Conservation (phyloP, 768 basidiomycete genomes). For the Cystofilobasidium capitatum region DNA sequence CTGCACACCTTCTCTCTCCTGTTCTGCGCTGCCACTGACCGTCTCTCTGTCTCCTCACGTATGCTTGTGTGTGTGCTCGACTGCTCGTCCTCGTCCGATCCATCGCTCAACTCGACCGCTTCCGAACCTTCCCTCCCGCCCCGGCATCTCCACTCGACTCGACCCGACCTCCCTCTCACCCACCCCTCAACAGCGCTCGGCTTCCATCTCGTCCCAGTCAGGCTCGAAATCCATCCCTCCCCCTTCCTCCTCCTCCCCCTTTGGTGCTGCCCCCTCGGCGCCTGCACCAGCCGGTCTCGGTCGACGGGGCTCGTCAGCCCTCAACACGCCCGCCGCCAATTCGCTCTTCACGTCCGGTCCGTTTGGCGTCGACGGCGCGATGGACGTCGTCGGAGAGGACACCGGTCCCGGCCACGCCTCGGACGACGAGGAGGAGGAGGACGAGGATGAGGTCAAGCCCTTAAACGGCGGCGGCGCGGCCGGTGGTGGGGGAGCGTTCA, state of each 20-base stretch:
- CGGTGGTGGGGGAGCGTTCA: not conserved
- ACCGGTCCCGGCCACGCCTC: not conserved
- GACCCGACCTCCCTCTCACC: not conserved
- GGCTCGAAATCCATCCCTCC: not conserved
- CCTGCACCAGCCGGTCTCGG: slow-evolving; percentile 9
- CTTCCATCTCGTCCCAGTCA: slow-evolving; percentile 2
- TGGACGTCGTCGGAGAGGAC: slow-evolving; percentile 19
- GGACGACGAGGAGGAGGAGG: not conserved
- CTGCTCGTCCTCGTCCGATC: not conserved
- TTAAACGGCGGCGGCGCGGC: not conserved
- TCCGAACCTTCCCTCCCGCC: not conserved
- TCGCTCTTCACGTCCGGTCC: slow-evolving; percentile 23
- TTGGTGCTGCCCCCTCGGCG: not conserved
- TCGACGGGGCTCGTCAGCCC: slow-evolving; percentile 22
- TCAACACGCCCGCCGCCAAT: slow-evolving; percentile 26
- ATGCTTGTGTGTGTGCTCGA: not conserved
- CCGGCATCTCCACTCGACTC: not conserved
- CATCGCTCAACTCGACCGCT: not conserved
- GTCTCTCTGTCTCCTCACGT: not conserved
- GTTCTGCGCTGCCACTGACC: not conserved
- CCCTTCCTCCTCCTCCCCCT: not conserved
- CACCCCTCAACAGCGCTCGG: not conserved
- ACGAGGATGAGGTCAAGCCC: slow-evolving; percentile 11
- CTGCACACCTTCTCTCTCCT: not conserved
- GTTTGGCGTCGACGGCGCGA: slow-evolving; percentile 17